Evolutionary conservation across 768 basidiomycete genomes (phyloP).

Genomic region (Phaeotremella fagi): DNA sequence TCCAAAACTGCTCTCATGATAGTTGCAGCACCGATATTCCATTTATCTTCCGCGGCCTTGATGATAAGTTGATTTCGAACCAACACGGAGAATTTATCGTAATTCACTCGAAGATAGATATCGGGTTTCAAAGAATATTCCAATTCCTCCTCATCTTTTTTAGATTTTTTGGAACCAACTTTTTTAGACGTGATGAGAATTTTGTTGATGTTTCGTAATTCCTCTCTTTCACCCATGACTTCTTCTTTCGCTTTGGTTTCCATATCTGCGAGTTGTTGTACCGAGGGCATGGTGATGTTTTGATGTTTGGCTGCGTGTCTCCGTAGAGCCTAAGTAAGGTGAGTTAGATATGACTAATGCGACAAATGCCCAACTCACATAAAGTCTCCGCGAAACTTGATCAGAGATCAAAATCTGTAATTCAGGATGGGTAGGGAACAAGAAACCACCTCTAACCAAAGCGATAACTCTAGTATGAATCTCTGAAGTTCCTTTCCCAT

Average conservation of each 20-base stretch:
- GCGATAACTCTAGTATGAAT: conserved; percentile 15
- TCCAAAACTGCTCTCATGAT: conserved; percentile 66
- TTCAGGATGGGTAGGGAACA: conserved; percentile 21
- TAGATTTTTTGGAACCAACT: conserved; percentile 47
- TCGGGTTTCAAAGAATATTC: conserved; percentile 55
- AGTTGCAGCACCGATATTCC: conserved; percentile 66
- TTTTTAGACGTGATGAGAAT: conserved; percentile 3
- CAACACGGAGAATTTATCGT: conserved; percentile 77
- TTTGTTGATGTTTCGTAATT: background rate
- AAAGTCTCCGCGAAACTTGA: conserved; percentile 15
- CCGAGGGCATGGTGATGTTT: conserved; percentile 8
- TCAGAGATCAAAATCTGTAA: conserved; percentile 24
- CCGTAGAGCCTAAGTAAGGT: background rate
- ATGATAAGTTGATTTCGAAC: conserved; percentile 81
- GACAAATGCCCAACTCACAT: conserved; percentile 13
- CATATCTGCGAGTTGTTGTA: background rate
- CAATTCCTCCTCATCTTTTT: conserved; percentile 16
- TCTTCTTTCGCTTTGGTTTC: background rate
- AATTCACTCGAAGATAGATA: conserved; percentile 80
- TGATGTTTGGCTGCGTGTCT: conserved; percentile 4
- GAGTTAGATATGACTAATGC: background rate
- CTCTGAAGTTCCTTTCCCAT: conserved; percentile 52
- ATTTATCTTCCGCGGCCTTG: conserved; percentile 69
- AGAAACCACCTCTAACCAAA: conserved; percentile 21
- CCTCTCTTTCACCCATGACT: conserved; percentile 58